phyloP scores from a whole-genome alignment of 2,329 filamentous ascomycete genomes.

The Nemania sp. region DNA sequence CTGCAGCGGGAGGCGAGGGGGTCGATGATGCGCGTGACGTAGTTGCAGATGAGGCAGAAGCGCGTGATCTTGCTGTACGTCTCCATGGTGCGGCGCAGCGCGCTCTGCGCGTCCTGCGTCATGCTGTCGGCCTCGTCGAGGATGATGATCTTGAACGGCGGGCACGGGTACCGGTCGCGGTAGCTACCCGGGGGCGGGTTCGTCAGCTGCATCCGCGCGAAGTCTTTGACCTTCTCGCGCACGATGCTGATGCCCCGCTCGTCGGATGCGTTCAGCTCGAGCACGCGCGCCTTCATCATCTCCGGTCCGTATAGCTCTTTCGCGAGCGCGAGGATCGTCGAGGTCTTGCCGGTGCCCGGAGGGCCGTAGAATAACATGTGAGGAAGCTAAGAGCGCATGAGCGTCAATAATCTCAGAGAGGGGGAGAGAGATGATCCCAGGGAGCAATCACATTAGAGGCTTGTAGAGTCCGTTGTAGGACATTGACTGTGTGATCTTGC shows the following conservation, averaged over 20 bases:
- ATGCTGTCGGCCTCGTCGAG: conserved; percentile 98
- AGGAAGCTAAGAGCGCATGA: conserved; percentile 63
- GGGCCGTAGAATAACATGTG: conserved; percentile 99
- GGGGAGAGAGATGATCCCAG: neutral
- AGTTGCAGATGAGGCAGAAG: conserved; percentile 98
- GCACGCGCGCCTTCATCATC: conserved; percentile 89
- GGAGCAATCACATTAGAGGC: conserved; percentile 75
- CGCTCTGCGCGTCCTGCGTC: conserved; percentile 97
- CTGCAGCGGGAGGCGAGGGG: conserved; percentile 89
- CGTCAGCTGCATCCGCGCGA: conserved; percentile 91
- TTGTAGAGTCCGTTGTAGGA: conserved; percentile 90
- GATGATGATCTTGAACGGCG: conserved; percentile 98
- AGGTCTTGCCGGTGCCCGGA: conserved; percentile 96
- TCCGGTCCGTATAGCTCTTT: conserved; percentile 98
- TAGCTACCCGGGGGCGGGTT: conserved; percentile 74
- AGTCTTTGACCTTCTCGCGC: conserved; percentile 96
- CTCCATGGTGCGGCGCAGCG: conserved; percentile 94
- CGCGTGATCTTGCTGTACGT: conserved; percentile 95
- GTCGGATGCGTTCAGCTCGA: conserved; percentile 98
- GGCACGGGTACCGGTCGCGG: conserved; percentile 78
- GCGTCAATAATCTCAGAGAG: neutral
- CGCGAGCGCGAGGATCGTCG: conserved; percentile 92
- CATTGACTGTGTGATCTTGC: conserved; percentile 94
- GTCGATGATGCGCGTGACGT: conserved; percentile 97
- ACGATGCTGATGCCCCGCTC: conserved; percentile 98